These are phyloP conservation scores for Hypholoma sublateritium DNA, from an alignment of 768 basidiomycete genomes.

Conservation along the genomic window DNA sequence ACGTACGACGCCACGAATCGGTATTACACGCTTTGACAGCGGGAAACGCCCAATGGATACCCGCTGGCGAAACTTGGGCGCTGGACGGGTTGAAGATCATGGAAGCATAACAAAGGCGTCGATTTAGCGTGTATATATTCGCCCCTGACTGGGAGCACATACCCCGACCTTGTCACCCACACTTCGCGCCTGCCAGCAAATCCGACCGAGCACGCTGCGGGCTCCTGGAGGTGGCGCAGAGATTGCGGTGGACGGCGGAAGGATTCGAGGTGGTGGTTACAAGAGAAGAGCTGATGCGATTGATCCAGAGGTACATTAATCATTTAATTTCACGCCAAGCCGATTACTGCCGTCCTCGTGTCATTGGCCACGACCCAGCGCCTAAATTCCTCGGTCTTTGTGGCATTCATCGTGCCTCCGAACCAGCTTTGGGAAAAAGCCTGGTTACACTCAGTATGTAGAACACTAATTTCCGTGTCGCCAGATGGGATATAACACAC, in stretches of 20 bases:
- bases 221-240: background rate
- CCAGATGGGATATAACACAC: too few species aligned
- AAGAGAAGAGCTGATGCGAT: background rate
- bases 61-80: background rate
- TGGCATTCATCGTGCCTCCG: too few species aligned
- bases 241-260: background rate
- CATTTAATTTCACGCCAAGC: background rate
- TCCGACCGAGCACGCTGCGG: background rate
- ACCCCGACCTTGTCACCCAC: background rate
- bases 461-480: too few species aligned
- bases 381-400: too few species aligned
- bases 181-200: background rate
- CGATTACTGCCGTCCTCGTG: background rate
- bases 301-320: background rate
- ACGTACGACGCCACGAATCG: too few species aligned
- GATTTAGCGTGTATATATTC: background rate
- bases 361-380: background rate
- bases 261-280: background rate
- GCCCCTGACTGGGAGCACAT: background rate
- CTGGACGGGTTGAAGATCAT: background rate
- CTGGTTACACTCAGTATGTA: too few species aligned
- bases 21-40: background rate
- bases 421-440: too few species aligned
- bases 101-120: background rate
- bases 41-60: background rate